phyloP scores from a whole-genome alignment of 2,329 filamentous ascomycete genomes.

The Dichotomopilus funicola region DNA sequence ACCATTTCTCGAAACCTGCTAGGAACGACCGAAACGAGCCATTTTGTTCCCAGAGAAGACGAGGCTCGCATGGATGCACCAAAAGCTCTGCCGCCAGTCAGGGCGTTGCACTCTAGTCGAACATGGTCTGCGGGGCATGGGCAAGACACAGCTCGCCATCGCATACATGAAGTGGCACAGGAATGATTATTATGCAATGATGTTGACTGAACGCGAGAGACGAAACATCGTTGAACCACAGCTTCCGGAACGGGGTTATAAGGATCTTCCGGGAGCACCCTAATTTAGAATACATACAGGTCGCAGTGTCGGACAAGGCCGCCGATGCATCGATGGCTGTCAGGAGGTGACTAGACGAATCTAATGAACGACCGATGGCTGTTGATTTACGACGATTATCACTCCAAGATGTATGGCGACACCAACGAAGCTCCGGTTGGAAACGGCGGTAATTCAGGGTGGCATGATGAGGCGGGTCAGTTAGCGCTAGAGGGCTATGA shows the following conservation, averaged over 20 bases:
- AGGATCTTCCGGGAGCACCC: background rate
- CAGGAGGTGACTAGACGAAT: background rate
- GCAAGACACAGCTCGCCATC: slow-evolving; percentile 5
- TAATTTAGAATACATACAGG: background rate
- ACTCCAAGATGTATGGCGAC: background rate
- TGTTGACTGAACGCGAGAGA: background rate
- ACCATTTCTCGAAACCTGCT: background rate
- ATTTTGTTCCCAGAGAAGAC: slow-evolving; percentile 7
- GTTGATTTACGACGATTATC: background rate
- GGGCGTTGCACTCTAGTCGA: slow-evolving; percentile 3
- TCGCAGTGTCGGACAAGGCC: background rate
- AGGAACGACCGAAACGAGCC: background rate
- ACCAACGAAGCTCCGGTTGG: background rate
- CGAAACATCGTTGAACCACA: background rate
- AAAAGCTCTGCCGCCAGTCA: background rate
- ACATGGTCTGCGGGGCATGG: slow-evolving; percentile 7
- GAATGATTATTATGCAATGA: background rate
- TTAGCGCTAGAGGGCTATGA: background rate
- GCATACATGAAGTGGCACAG: slow-evolving; percentile 3
- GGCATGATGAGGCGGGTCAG: background rate
- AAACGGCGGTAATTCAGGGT: background rate
- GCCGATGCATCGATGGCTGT: background rate
- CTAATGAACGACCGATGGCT: background rate
- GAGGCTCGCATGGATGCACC: slow-evolving; percentile 5
- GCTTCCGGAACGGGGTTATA: background rate